Conservation (phyloP, 164 flowering plant species). For the Nymphaea colorata region DNA sequence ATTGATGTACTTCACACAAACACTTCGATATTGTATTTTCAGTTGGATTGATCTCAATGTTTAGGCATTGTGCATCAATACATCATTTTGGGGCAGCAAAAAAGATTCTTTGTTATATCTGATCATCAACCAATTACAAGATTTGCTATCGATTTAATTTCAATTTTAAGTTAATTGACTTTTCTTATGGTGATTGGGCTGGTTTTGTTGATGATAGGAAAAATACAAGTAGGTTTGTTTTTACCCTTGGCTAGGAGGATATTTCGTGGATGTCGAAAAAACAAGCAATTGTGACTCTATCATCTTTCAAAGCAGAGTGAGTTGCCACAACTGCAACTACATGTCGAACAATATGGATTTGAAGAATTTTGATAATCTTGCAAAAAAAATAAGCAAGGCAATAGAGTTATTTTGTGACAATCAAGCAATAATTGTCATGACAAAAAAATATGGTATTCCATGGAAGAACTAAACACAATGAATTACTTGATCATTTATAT, state of each 20-base stretch:
- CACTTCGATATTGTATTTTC: neutral
- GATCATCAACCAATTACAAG: neutral
- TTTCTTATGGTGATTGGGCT: neutral
- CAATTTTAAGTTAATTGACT: neutral
- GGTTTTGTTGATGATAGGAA: neutral
- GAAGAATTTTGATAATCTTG: neutral
- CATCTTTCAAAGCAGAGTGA: neutral
- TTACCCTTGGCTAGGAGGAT: neutral
- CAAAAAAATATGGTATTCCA: conserved; percentile 1
- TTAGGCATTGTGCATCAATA: too few species aligned
- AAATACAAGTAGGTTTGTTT: neutral
- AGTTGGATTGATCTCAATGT: neutral
- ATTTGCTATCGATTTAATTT: too few species aligned
- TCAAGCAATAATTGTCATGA: neutral
- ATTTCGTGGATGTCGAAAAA: neutral
- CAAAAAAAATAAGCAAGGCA: too few species aligned
- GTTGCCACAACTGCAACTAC: neutral
- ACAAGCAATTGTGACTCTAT: neutral
- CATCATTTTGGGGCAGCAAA: neutral
- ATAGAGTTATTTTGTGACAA: neutral
- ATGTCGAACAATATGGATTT: neutral
- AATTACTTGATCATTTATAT: conserved; percentile 2
- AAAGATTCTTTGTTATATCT: neutral
- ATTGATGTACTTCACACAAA: neutral
- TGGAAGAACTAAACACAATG: conserved; percentile 3